Conservation (phyloP, 805 yeast genomes). For the Candida golubevii region DNA sequence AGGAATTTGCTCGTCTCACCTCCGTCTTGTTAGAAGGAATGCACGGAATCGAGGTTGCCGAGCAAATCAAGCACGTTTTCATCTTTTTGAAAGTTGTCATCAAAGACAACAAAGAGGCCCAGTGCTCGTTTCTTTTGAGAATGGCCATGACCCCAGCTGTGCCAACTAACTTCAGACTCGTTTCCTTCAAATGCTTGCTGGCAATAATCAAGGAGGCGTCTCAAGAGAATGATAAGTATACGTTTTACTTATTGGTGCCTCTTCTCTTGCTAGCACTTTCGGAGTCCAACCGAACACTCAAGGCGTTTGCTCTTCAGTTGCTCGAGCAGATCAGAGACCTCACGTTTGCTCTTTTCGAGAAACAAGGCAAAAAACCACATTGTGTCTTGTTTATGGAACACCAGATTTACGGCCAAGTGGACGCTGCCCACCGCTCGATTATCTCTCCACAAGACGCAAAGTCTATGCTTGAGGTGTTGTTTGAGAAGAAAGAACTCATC, state of each 20-base stretch:
- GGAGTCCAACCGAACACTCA: conserved; percentile 48
- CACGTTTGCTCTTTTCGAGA: conserved; percentile 29
- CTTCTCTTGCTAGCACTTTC: conserved; percentile 49
- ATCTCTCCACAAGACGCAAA: conserved; percentile 65
- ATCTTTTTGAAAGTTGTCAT: conserved; percentile 8
- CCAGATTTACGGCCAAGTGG: conserved; percentile 52
- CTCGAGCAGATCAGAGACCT: conserved; percentile 27
- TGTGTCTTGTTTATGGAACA: conserved; percentile 43
- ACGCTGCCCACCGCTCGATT: conserved; percentile 46
- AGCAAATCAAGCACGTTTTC: conserved; percentile 6
- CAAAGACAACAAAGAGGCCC: conserved; percentile 29
- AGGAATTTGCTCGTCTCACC: conserved; percentile 40
- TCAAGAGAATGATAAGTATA: background rate
- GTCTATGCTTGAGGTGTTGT: conserved; percentile 29
- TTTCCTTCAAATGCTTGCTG: conserved; percentile 41
- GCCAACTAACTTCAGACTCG: conserved; percentile 54
- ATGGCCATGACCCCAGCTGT: conserved; percentile 52
- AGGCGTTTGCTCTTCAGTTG: conserved; percentile 29
- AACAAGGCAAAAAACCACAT: conserved; percentile 31
- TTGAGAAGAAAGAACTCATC: conserved; percentile 14
- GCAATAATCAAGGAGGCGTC: conserved; percentile 25
- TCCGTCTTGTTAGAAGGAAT: conserved; percentile 45
- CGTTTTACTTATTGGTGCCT: conserved; percentile 53
- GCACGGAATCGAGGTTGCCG: conserved; percentile 13
- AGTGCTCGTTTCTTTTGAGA: conserved; percentile 57